Conservation (phyloP, 768 basidiomycete species). For the Psilocybe subaeruginosa region DNA sequence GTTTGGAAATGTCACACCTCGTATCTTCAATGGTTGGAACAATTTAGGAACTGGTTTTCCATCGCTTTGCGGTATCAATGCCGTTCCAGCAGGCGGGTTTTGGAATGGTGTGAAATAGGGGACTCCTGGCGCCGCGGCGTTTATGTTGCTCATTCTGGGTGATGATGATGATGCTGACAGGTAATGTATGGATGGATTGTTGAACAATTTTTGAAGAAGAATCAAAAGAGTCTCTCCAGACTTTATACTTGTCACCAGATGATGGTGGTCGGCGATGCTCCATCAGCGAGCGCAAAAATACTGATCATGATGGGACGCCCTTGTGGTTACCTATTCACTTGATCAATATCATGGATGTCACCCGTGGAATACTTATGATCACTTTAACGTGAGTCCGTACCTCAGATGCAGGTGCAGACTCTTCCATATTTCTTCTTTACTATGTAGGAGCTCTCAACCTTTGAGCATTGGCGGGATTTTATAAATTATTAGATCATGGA, state of each 20-base stretch:
- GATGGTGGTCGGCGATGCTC: too few relatives aligned
- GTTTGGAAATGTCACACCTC: conserved; percentile 52
- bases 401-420: too few relatives aligned
- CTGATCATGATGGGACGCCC: not conserved
- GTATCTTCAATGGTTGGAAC: conserved; percentile 57
- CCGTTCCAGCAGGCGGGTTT: conserved; percentile 42
- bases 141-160: conserved; percentile 18
- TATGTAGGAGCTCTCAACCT: too few relatives aligned
- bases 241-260: too few relatives aligned
- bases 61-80: conserved; percentile 38
- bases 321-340: not conserved
- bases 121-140: conserved; percentile 40
- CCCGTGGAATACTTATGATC: not conserved
- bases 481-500: too few relatives aligned
- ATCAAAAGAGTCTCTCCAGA: not conserved
- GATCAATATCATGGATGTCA: not conserved
- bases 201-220: not conserved
- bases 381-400: not conserved
- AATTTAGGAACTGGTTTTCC: conserved; percentile 30
- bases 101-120: conserved; percentile 50
- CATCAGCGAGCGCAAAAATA: too few relatives aligned
- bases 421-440: too few relatives aligned
- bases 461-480: too few relatives aligned
- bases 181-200: not conserved
- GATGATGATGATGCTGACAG: not conserved